Evolutionary conservation across 768 basidiomycete genomes (phyloP), one percentile per base, ranked within the genome.

Genomic region (Coprinopsis sp.): DNA sequence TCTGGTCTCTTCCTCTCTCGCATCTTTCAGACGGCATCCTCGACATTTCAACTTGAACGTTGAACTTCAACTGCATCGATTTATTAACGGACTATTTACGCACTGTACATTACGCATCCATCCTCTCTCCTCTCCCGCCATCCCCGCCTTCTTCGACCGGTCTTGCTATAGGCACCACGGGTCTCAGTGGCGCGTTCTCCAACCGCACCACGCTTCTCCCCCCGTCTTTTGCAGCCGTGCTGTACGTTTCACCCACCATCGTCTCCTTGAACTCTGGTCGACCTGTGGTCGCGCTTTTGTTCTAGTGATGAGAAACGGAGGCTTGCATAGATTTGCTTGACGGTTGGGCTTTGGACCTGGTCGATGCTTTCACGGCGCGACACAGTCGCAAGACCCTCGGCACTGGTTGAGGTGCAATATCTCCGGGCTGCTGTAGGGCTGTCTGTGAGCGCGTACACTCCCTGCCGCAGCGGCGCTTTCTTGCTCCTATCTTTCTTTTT

Each of bases 301-400:
- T 51, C 31, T 18, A 28, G 40, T 40, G 47, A 49, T 40, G 47
- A 41, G 33, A 42, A 42, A 25, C 48, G 48, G 48, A 49, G 41
- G 41, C 34, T 36, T 23, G 41, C 48, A 44, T 28, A 22, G 41
- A 36, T 33, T 36, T 45, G 37, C 28, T 45, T 45, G 47, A 48
- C 42, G 34, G 47, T 49, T 48, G 44, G 45, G 44, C 46, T 48
- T 63, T 60, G 64, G 73, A 74, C 62, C 55, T 56, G 68, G 78
- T 78, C 58, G 80, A 79, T 67, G 68, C 64, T 61, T 64, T 63
- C 58, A 54, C 58, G 74, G 74, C 73, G 74, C 72, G 79, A 79
- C 77, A 74, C 67, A 54, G 73, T 82, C 82, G 69, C 84, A 85
- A 82, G 84, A 86, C 82, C 73, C 66, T 64, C 63, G 68, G 57